Base-by-base conservation (phyloP, 768 basidiomycete species). In the Auricularia heimuer region DNA sequence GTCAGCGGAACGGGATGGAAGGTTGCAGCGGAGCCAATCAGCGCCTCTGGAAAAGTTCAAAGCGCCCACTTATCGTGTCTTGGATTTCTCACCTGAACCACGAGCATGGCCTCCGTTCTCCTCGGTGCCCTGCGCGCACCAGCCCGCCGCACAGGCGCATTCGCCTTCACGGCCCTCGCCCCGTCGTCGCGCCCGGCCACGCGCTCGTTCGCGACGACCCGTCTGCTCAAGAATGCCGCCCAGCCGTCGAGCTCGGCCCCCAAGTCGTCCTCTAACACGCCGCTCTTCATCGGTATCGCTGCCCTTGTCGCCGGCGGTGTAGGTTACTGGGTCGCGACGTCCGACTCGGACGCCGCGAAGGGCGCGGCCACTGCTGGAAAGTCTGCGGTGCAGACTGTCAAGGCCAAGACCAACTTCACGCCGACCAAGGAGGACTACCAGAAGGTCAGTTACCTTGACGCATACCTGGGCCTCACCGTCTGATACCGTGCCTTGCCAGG, bases 381-480 rank as follows among this genome's bases (percentile, higher is more conserved):
- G 72, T 84, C 87, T 6, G 84, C 81, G 14, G 77, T 80, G 3
- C 87, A 91, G 76, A 71, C 78, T 29, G 81, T 80, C 14, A 90
- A 87, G 73, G 84, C 79, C 65, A 83, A 80, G 39, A 78, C 83
- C 51, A 88, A 89, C 66, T 87, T 93, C 73, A 82, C 83, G 12
- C 89, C 90, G 24, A 81, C 85, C 45, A 85, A 89, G 77, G 86
- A 86, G 63, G 95, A 97, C 72, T 97, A 95, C 73, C 89, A 92
- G 75, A 94, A 96, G 84, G 90, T 87, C 75, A 65, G 16, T 11
- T 18, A 6, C 37, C 24, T 10, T 64, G 61, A 56, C 39, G 44
- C 54, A 29, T n/a, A 42, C 62, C 6, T 67, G n/a, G 63, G 33
- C 39, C 63, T 58, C 56, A 16, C 37, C 47, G 56, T 44, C 39